Evolutionary conservation across 1,284 basidiomycete genomes (phyloP).

Genomic region (Mixia osmundae): DNA sequence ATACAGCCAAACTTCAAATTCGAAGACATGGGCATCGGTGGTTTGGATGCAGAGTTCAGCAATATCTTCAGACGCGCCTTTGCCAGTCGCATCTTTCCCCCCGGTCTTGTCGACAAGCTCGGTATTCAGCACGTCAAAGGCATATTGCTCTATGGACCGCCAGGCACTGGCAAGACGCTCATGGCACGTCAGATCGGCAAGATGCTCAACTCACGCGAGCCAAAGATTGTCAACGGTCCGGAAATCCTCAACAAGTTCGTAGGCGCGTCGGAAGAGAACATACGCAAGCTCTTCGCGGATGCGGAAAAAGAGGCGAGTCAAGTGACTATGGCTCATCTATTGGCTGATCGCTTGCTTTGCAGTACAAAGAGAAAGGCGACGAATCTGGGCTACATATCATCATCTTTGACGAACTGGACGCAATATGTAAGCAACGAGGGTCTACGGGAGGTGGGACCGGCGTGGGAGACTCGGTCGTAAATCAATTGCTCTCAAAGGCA

Average conservation of each 20-base stretch:
- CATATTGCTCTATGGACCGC: conserved; percentile 85
- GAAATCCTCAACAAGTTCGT: conserved; percentile 96
- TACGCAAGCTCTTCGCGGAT: conserved; percentile 89
- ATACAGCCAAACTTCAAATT: conserved; percentile 98
- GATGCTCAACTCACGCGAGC: conserved; percentile 95
- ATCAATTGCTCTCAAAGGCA: conserved; percentile 90
- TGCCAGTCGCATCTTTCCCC: conserved; percentile 92
- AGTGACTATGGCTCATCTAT: background rate
- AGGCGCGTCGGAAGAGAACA: conserved; percentile 94
- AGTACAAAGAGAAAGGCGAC: conserved; percentile 97
- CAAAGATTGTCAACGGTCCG: conserved; percentile 96
- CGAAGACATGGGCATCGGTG: conserved; percentile 99
- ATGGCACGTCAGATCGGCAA: conserved; percentile 98
- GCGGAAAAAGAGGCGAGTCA: conserved; percentile 98
- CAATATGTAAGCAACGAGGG: conserved; percentile 95
- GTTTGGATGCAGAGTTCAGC: conserved; percentile 81
- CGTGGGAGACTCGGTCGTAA: conserved; percentile 94
- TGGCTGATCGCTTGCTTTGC: background rate
- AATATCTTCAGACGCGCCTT: conserved; percentile 98
- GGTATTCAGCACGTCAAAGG: conserved; percentile 98
- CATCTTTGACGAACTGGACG: conserved; percentile 97
- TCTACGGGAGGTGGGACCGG: conserved; percentile 60
- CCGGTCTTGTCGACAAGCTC: conserved; percentile 84
- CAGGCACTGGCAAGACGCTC: conserved; percentile 94
- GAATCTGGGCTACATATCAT: conserved; percentile 97